These are phyloP conservation scores for Linnemannia elongata DNA, from an alignment of 192 early-diverging fungal species.

Conservation along the genomic window DNA sequence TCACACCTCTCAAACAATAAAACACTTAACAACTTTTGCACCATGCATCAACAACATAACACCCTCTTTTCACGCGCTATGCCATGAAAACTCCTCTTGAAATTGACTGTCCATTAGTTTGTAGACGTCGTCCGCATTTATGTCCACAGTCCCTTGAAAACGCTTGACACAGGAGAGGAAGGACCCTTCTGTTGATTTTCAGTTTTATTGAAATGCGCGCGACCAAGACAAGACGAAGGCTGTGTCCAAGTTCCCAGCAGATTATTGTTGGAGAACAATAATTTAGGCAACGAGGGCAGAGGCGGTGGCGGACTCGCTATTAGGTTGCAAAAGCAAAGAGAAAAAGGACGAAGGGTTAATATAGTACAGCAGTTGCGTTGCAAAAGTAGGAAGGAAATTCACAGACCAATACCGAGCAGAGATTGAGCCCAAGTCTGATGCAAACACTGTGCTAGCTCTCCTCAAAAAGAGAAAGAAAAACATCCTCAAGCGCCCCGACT, in stretches of 20 bases:
- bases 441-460: background rate
- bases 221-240: constrained; percentile 22
- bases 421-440: background rate
- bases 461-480: background rate
- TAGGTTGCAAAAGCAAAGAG: constrained; percentile 17
- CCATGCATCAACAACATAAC: background rate
- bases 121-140: no score
- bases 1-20: constrained; percentile 33
- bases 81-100: background rate
- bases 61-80: background rate
- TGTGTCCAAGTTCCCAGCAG: background rate
- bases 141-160: background rate
- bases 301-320: constrained; percentile 85
- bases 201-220: constrained; percentile 49
- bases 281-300: constrained; percentile 87
- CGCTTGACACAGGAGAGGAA: background rate
- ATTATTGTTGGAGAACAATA: constrained; percentile 23
- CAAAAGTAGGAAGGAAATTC: background rate
- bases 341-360: constrained; percentile 1
- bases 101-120: no score
- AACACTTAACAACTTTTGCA: background rate
- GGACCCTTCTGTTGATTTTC: background rate
- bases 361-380: background rate
- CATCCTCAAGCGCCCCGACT: background rate
- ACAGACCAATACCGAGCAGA: constrained; percentile 17